Conservation (phyloP, 2,329 filamentous ascomycete genomes). For the Clarireedia monteithiana region DNA sequence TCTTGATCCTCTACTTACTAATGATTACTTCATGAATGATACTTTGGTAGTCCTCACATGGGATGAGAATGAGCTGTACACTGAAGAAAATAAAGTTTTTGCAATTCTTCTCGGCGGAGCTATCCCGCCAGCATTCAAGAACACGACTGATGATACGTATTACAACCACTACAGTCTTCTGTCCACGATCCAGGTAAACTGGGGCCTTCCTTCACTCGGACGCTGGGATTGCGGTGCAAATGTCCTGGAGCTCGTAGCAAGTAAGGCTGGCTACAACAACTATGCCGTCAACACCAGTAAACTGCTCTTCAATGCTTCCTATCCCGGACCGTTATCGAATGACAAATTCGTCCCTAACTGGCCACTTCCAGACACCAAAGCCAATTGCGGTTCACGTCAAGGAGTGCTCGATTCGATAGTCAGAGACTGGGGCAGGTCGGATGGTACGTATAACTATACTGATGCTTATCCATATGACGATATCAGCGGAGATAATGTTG, state of each 20-base stretch:
- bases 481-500: constrained; percentile 10
- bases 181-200: constrained; percentile 33
- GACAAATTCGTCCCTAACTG: constrained; percentile 18
- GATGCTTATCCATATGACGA: constrained; percentile 17
- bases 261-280: constrained; percentile 19
- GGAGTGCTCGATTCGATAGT: constrained; percentile 13
- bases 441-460: constrained; percentile 17
- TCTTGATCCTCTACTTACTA: constrained; percentile 42
- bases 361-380: constrained; percentile 17
- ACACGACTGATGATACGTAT: constrained; percentile 42
- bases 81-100: constrained; percentile 42
- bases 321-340: constrained; percentile 31
- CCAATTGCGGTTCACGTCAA: constrained; percentile 14
- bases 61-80: constrained; percentile 46
- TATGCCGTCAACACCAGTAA: constrained; percentile 26
- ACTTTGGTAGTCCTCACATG: constrained; percentile 49
- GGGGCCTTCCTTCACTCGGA: constrained; percentile 34
- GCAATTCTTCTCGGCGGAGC: constrained; percentile 46
- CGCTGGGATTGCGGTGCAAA: constrained; percentile 33
- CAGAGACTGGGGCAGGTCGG: constrained; percentile 13
- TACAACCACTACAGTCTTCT: constrained; percentile 37
- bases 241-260: constrained; percentile 21
- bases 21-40: constrained; percentile 41
- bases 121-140: constrained; percentile 37
- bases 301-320: constrained; percentile 37